Evolutionary conservation across 371 early-diverging fungal species (phyloP).

Genomic region (Dinochytrium kinnereticum): DNA sequence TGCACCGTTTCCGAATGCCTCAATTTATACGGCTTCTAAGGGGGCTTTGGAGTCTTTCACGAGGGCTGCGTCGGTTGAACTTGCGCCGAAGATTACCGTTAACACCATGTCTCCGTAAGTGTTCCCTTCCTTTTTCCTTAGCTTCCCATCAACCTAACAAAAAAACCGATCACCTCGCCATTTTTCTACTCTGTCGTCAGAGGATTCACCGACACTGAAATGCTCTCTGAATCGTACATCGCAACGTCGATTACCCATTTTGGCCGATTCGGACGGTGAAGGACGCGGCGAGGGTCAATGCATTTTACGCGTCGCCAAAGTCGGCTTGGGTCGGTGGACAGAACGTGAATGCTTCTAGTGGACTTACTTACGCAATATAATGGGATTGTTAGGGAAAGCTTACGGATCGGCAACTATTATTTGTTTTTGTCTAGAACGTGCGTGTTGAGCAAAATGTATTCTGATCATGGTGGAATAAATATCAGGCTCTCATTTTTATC

Average conservation of each 20-base stretch:
- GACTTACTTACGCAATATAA: constrained; percentile 17
- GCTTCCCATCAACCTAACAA: too few species aligned
- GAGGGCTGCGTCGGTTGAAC: constrained; percentile 64
- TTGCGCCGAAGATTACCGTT: constrained; percentile 67
- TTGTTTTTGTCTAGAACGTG: too few species aligned
- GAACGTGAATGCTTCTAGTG: constrained; percentile 20
- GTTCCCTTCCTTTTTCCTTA: too few species aligned
- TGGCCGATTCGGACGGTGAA: constrained; percentile 38
- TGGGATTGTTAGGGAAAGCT: too few species aligned
- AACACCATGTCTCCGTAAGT: constrained; percentile 60
- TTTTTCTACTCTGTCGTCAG: too few species aligned
- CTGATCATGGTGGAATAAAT: too few species aligned
- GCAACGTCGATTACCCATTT: constrained; percentile 18
- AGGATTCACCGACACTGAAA: constrained; percentile 26
- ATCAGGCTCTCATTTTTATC: too few species aligned
- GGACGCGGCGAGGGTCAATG: constrained; percentile 37
- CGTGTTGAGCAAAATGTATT: too few species aligned
- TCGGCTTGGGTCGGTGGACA: constrained; percentile 43
- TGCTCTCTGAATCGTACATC: constrained; percentile 3
- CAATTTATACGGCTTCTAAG: constrained; percentile 44
- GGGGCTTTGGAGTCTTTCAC: constrained; percentile 64
- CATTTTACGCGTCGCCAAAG: constrained; percentile 35
- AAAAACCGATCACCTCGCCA: too few species aligned
- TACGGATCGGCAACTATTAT: too few species aligned
- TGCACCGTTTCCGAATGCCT: constrained; percentile 14